These are phyloP conservation scores for Chrysochromulina parva DNA, from an alignment of 78 protist genomes.

Conservation along the genomic window DNA sequence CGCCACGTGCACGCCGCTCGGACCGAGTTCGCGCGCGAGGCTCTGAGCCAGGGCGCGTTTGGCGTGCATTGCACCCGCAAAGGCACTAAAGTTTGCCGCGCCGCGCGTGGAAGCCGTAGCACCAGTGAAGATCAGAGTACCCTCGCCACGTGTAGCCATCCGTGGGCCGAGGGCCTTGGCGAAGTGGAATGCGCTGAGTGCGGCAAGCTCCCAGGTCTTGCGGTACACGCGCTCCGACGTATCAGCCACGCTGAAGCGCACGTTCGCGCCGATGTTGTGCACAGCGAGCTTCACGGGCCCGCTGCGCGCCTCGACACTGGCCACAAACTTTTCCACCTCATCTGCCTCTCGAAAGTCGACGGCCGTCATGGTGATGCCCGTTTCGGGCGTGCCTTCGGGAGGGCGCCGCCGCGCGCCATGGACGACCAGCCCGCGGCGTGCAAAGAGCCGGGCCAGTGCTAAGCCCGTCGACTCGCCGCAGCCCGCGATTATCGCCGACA, in stretches of 20 bases:
- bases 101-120: background rate
- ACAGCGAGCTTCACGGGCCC: background rate
- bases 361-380: background rate
- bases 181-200: background rate
- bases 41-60: constrained; percentile 6
- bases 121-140: background rate
- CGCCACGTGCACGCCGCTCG: background rate
- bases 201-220: constrained; percentile 20
- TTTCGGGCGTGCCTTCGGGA: background rate
- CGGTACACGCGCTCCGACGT: background rate
- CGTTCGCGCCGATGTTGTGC: constrained; percentile 20
- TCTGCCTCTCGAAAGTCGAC: background rate
- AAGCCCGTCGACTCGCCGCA: background rate
- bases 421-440: background rate
- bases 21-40: background rate
- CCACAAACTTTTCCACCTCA: background rate
- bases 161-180: background rate
- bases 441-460: background rate
- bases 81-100: background rate
- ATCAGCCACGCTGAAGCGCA: background rate
- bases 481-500: background rate
- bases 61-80: background rate
- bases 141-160: background rate
- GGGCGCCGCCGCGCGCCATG: constrained; percentile 1
- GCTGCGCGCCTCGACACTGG: background rate